Evolutionary conservation across 768 basidiomycete genomes (phyloP), one percentile per base, ranked within the genome.

Genomic region (Kwoniella sp.): DNA sequence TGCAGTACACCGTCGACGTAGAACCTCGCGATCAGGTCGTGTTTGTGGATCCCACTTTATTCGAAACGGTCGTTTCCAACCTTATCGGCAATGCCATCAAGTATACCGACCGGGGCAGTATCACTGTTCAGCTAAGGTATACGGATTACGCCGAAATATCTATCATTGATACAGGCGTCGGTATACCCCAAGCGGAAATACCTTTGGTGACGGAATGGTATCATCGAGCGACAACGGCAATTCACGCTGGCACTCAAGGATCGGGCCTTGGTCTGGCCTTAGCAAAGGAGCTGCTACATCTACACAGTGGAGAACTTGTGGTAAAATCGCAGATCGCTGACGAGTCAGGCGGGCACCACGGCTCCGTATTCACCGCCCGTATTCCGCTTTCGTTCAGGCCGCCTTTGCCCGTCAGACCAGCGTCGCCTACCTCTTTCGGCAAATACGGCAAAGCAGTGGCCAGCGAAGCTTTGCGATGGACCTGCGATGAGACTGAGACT

Each of bases 141-240:
- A 60, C 58, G 0, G 62, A 69, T 12, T 44, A 68, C 29, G 78
- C 73, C 13, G 73, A 78, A 33, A 71, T 83, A 15, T 70, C 71
- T 1, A 77, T 82, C 25, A 66, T 68, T 25, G 82, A 83, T 58
- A 82, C 81, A 2, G 82, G 82, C 27, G 74, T 81, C 12, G 82
- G 82, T 3, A 82, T 83, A 1, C 81, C 82, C 0, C 21, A 57
- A 40, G 67, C 67, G 37, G 78, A 79, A 57, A 37, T 73, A 17
- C 40, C 44, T 15, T 52, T 63, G 17, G 74, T 82, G 1, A 76
- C 77, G 13, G 79, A 82, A 48, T 75, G 82, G 53, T 83, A 81
- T 56, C 81, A 83, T 61, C 77, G 82, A 17, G 81, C 79, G 1
- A 63, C 68, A 9, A 72, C 65, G 0, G 74, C 61, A n/a, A 70